Percentiles rank a stretch among this genome's conserved stretches.
Conservation (phyloP, 2,329 filamentous ascomycete species). For the Berkeleyomyces rouxiae region DNA sequence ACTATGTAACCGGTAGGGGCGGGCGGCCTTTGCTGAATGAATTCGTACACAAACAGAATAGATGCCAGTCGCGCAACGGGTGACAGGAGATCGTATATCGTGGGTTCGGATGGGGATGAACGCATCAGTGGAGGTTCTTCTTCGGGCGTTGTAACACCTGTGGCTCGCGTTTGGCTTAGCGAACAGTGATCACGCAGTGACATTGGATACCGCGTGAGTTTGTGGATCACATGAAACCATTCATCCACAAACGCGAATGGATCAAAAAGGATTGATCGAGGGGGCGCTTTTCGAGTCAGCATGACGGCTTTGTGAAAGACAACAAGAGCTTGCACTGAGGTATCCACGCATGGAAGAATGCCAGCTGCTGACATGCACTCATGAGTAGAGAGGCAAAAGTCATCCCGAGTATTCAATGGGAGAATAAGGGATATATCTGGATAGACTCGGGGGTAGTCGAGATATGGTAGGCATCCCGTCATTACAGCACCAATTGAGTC, state of each 20-base stretch:
- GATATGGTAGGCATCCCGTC: conserved; percentile 9
- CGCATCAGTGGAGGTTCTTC: background rate
- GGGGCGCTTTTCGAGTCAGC: conserved; percentile 5
- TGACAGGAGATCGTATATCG: conserved; percentile 7
- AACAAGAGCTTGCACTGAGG: conserved; percentile 7
- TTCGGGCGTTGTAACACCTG: conserved; percentile 3
- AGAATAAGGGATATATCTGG: conserved; percentile 10
- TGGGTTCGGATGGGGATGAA: background rate
- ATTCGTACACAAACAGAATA: conserved; percentile 9
- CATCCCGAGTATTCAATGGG: background rate
- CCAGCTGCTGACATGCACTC: conserved; percentile 5
- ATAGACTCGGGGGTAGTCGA: conserved; percentile 12
- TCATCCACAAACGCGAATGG: conserved; percentile 11
- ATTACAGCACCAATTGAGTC: conserved; percentile 9
- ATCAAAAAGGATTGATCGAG: conserved; percentile 7
- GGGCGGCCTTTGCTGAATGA: conserved; percentile 9
- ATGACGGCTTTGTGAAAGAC: conserved; percentile 8
- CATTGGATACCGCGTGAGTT: conserved; percentile 9
- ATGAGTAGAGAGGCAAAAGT: background rate
- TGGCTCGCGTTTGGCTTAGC: conserved; percentile 9
- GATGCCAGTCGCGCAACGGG: conserved; percentile 5
- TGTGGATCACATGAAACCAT: conserved; percentile 10
- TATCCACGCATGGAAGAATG: conserved; percentile 7
- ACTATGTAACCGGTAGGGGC: conserved; percentile 9
- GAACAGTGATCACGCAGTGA: conserved; percentile 11